Base-by-base conservation (phyloP, 192 early-diverging fungal genomes). In the Rhizophagus clarus region DNA sequence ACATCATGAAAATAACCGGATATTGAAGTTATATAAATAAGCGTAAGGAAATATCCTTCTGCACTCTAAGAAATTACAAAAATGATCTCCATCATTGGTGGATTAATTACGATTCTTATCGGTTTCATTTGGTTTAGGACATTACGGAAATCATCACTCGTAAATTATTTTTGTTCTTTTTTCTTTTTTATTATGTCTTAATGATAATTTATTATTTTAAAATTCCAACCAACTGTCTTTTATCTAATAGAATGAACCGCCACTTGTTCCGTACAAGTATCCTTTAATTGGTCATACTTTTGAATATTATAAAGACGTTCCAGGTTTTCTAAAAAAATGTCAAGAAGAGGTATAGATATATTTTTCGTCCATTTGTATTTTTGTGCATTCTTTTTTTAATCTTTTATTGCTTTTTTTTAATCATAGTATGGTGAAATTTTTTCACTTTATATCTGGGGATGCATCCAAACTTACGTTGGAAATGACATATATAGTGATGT, bases 351-450 rank as follows among this genome's bases (percentile, higher is more conserved):
- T 60, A 74, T 28, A 73, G 24, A 51, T 51, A 24, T 11, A n/a
- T 32, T 26, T 20, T n/a, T 11, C 9, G 14, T 56, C 28, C 22
- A 74, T 20, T 37, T 20, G 7, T 8, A 40, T 40, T 20, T 34
- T 12, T 40, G 9, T 20, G 17, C 1, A 42, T 42, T 42, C 40
- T 42, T 42, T 42, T 8, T 9, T 8, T 1, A 10, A 3, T 10
- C 9, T 42, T 7, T 42, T 42, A 42, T 10, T 42, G 9, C 5
- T 34, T 6, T 49, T n/a, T 28, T 14, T 74, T 49, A 56, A 14
- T n/a, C n/a, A n/a, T 56, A 74, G 72, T 74, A 74, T 28, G 72
- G 72, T n/a, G 72, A 74, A 37, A 31, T 74, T 26, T 74, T 74
- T 31, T 74, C 72, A 10, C 4, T 74, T 31, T 74, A 74, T 60